These are phyloP conservation scores for Logfia minima DNA, from an alignment of 129 eudicot genomes.

Conservation along the genomic window DNA sequence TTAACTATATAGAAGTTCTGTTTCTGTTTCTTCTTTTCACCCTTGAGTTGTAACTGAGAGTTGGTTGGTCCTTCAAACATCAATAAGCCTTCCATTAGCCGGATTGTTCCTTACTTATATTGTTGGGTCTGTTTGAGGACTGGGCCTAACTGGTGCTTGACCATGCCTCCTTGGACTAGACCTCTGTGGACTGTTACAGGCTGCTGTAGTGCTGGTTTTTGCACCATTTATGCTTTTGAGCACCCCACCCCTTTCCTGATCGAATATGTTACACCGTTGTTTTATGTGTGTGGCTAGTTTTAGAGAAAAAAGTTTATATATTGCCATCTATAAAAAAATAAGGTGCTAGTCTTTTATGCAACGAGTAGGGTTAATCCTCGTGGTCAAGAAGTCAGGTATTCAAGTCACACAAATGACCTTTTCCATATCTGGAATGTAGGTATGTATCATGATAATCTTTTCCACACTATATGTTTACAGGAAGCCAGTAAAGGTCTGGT, in stretches of 20 bases:
- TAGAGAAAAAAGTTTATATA: not conserved
- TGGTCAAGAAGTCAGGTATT: not conserved
- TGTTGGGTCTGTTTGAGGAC: not conserved
- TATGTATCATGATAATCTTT: not conserved
- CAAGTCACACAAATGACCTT: not conserved
- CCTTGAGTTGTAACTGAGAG: not conserved
- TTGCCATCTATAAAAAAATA: not conserved
- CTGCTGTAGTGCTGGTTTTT: not conserved
- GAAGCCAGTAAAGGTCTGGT: slow-evolving; percentile 86
- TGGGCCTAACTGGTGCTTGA: not conserved
- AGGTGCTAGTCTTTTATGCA: not conserved
- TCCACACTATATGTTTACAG: slow-evolving; percentile 38
- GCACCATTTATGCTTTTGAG: not conserved
- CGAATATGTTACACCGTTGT: not conserved
- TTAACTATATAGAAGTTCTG: not conserved
- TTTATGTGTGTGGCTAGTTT: not conserved
- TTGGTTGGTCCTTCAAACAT: not conserved
- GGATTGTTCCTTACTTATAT: not conserved
- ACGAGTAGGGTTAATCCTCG: not conserved
- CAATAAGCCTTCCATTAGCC: not conserved
- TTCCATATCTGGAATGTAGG: not conserved
- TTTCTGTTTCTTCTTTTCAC: not conserved
- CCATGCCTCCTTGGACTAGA: not conserved
- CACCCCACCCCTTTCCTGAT: not conserved
- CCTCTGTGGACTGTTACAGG: not conserved